Percentiles rank a stretch among this genome's conserved stretches.
phyloP scores from a whole-genome alignment of 768 basidiomycete species.

The Suillus hirtellus region DNA sequence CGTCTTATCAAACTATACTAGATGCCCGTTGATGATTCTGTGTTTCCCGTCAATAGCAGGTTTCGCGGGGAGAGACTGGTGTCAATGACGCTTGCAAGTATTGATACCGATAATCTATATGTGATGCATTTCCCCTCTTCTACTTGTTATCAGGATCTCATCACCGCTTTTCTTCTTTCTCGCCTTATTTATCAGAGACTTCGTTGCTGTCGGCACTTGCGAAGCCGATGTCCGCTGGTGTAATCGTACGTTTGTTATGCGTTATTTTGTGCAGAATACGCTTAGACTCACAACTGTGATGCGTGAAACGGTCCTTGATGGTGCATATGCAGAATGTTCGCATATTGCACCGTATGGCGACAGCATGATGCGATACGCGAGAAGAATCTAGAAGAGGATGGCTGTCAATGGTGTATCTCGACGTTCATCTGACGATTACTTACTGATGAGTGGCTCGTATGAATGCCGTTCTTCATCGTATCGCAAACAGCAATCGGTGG shows the following conservation, averaged over 20 bases:
- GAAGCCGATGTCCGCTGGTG: constrained; percentile 17
- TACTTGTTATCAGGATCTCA: constrained; percentile 22
- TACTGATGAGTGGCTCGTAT: constrained; percentile 1
- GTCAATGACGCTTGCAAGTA: constrained; percentile 11
- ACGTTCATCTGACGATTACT: neutral
- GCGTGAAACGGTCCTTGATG: constrained; percentile 1
- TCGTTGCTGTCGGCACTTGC: constrained; percentile 19
- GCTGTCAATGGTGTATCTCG: neutral
- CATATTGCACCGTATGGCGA: neutral
- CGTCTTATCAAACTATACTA: constrained; percentile 24
- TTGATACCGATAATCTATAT: constrained; percentile 21
- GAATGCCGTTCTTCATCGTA: neutral
- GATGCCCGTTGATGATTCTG: constrained; percentile 26
- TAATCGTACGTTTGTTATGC: constrained; percentile 16
- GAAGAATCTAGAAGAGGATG: neutral
- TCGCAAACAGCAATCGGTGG: constrained; percentile 1
- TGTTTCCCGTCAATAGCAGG: constrained; percentile 29
- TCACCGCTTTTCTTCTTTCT: constrained; percentile 19
- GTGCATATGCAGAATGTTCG: neutral
- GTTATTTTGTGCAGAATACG: constrained; percentile 12
- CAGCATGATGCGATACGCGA: neutral
- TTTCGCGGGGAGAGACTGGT: constrained; percentile 16
- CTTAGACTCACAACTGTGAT: constrained; percentile 14
- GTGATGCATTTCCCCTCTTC: constrained; percentile 26
- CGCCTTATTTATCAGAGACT: constrained; percentile 20